These are phyloP conservation scores for Naganishia albida DNA, from an alignment of 1,284 basidiomycete genomes.

Conservation along the genomic window DNA sequence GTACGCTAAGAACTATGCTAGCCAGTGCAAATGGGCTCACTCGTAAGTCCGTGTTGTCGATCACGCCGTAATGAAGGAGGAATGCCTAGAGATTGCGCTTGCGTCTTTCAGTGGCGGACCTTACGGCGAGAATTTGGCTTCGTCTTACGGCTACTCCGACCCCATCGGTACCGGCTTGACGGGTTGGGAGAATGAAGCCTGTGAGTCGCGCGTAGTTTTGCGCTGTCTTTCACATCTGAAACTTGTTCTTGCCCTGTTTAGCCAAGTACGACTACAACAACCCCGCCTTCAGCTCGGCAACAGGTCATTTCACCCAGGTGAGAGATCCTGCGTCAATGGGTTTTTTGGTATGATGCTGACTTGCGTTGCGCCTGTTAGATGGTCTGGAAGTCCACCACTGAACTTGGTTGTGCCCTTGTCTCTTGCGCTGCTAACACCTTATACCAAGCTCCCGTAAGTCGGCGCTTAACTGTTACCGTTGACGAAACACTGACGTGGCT, in stretches of 20 bases:
- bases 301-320: constrained; percentile 49
- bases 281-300: constrained; percentile 36
- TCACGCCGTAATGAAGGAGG: neutral
- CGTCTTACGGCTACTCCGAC: constrained; percentile 40
- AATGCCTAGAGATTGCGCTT: neutral
- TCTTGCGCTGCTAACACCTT: constrained; percentile 14
- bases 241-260: constrained; percentile 23
- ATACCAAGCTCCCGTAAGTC: constrained; percentile 15
- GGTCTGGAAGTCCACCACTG: constrained; percentile 49
- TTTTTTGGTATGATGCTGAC: neutral
- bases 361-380: neutral
- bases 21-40: constrained; percentile 17
- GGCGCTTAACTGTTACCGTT: neutral
- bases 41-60: constrained; percentile 14
- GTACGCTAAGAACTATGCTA: constrained; percentile 21
- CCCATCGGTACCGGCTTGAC: constrained; percentile 39
- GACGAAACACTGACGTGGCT: neutral
- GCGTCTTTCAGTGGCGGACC: constrained; percentile 20
- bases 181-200: constrained; percentile 45
- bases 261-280: constrained; percentile 38
- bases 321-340: neutral
- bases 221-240: constrained; percentile 26
- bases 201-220: constrained; percentile 32
- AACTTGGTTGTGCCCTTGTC: constrained; percentile 49
- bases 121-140: constrained; percentile 38